Evolutionary conservation across 148 eudicot species (phyloP), one percentile per base, ranked within the genome.

Genomic region (Cornus suecica): DNA sequence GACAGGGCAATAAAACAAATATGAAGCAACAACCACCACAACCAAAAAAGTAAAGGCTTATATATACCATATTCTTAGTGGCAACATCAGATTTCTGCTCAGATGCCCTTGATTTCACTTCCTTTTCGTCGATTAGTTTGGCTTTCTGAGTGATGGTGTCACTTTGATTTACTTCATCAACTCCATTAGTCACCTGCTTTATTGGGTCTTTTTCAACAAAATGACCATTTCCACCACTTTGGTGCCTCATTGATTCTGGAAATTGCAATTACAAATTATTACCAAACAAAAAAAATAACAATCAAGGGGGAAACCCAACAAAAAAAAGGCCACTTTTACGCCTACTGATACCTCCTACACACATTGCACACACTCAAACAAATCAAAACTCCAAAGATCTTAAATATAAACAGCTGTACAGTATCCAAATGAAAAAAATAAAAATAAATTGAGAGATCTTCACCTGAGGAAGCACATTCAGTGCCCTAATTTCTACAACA

Each of bases 401-500:
- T 58, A 70, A 26, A 2, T 25, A 66, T 42, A 34, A 27, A 10
- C 0, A 15, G 7, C 0, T 74, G 61, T 10, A 3, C 32, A 72
- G 68, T 65, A 0, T 3, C 20, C 24, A 75, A 60, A 45, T 22
- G 24, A 76, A 24, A 22, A 69, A 10, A 10, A 41, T 0, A 32
- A n/a, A 24, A 32, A 18, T n/a, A n/a, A 15, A 31, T 13, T n/a
- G 28, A 64, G 27, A 73, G 51, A 45, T n/a, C 45, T 51, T 18
- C 37, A 88, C 97, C 93, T 86, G 94, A 10, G 94, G 93, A 52
- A 94, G 86, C 67, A 84, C 75, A 85, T 90, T 89, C 25, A 91
- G 80, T 37, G 83, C 86, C 66, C 81, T 71, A 18, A 79, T 68
- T 54, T 87, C 90, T 20, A 81, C 86, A 70, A 76, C 85, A 34